A percentile compares a stretch with the other conserved stretches of the same genome.
Evolutionary conservation across 1,139 yeast species (phyloP).

Genomic region (Lodderomyces margitis): DNA sequence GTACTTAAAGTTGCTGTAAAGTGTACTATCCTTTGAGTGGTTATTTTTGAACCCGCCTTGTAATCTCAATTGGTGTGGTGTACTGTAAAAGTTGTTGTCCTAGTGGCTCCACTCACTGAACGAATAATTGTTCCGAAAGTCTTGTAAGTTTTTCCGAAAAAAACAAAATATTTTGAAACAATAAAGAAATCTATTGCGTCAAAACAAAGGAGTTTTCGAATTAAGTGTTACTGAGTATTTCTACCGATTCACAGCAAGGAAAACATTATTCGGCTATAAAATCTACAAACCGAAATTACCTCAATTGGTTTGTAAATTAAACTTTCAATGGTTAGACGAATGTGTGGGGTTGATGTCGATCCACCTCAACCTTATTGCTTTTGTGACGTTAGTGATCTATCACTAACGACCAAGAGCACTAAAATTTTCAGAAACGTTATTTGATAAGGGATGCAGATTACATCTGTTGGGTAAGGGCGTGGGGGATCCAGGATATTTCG

Average conservation of each 20-base stretch:
- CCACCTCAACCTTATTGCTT: not conserved
- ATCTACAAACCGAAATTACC: not conserved
- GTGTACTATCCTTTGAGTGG: not conserved
- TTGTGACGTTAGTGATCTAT: not conserved
- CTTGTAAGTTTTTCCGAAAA: not conserved
- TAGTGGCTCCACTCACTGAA: not conserved
- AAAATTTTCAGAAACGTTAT: no score
- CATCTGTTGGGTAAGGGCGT: not conserved
- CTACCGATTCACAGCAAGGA: no score
- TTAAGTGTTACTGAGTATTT: not conserved
- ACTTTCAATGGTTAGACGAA: not conserved
- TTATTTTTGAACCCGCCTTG: no score
- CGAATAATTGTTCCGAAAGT: not conserved
- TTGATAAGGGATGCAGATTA: not conserved
- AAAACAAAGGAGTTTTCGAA: not conserved
- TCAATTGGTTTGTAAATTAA: not conserved
- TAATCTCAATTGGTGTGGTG: not conserved
- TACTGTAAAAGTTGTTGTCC: not conserved
- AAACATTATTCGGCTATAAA: not conserved
- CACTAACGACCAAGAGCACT: no score
- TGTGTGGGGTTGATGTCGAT: slow-evolving; percentile 1
- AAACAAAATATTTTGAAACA: not conserved
- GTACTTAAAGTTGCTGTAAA: not conserved
- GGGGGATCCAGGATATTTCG: not conserved
- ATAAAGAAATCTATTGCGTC: not conserved